Evolutionary conservation across 257 asterid species (phyloP).

Genomic region (Striga asiatica): DNA sequence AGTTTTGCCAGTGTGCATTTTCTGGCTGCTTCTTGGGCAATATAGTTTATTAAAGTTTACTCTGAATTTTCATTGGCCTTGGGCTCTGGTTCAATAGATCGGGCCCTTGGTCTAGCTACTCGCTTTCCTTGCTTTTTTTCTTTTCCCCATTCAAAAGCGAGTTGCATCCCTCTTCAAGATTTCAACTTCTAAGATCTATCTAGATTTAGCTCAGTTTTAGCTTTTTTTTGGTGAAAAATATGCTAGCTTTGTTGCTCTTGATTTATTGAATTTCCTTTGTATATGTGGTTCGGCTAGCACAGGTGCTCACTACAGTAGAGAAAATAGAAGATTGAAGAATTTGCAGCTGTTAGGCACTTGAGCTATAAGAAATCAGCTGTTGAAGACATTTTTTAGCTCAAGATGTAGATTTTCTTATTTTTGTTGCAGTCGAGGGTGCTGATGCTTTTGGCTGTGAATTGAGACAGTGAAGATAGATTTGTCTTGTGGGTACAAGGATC

Average conservation of each 20-base stretch:
- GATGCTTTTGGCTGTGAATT: neutral
- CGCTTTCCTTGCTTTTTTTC: neutral
- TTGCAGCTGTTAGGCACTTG: slow-evolving; percentile 13
- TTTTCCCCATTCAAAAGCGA: neutral
- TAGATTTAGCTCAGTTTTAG: slow-evolving; percentile 7
- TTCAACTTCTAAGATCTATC: slow-evolving; percentile 26
- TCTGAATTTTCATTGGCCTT: slow-evolving; percentile 11
- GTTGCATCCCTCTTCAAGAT: neutral
- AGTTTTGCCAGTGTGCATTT: slow-evolving; percentile 6
- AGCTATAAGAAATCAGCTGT: slow-evolving; percentile 9
- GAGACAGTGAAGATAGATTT: neutral
- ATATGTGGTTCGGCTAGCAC: slow-evolving; percentile 18
- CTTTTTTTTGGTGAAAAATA: neutral
- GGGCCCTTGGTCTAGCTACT: slow-evolving; percentile 22
- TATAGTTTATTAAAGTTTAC: neutral
- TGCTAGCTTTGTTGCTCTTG: neutral
- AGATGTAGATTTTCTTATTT: slow-evolving; percentile 22
- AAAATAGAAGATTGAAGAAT: neutral
- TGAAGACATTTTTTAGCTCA: neutral
- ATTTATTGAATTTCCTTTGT: neutral
- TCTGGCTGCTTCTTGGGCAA: neutral
- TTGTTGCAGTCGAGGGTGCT: too few species aligned
- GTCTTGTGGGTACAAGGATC: neutral
- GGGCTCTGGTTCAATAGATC: slow-evolving; percentile 26
- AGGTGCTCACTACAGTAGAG: slow-evolving; percentile 17